Evolutionary conservation across 2,329 filamentous ascomycete genomes (phyloP), one percentile per base, ranked within the genome.

Genomic region (Microcyclospora pomicola): DNA sequence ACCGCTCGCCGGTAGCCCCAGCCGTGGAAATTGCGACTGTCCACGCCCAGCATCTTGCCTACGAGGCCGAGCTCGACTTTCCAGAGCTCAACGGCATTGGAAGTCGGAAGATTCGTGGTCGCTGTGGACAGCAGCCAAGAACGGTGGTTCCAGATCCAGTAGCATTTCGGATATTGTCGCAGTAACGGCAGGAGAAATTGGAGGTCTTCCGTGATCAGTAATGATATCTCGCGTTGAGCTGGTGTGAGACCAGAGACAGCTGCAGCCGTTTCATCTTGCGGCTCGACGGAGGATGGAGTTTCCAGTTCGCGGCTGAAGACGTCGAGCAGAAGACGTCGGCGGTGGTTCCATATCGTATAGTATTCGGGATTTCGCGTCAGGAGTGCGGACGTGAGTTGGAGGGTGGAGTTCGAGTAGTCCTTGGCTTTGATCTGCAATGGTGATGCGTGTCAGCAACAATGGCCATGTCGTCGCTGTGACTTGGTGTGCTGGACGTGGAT

Each of bases 61-160:
- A 85, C 82, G 7, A 96, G 67, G 0, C 68, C 77, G 13, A 98
- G 72, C 59, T 98, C 91, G 45, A 80, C 77, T 50, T 80, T 68
- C 91, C 91, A 98, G 35, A 95, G 67, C 30, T 68, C 62, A 15
- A 72, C 69, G 2, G 84, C 75, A 12, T 65, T 55, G 0, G 64
- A 40, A 1, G 61, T 44, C 2, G 75, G 71, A 9, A 94, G 66
- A 13, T 77, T 67, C 10, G 68, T 57, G 34, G 80, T 82, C 27
- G 78, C 77, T 57, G 84, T 74, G 38, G 79, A 67, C 11, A 98
- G 67, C 2, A 88, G 66, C 87, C 91, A 98, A 33, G 80, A 63
- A 19, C 91, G 79, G 61, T 95, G 88, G 50, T 94, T 93, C 91
- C 91, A 98, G 53, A 98, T 88, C 88, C 91, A 96, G 65, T 98